A percentile compares a stretch with the other conserved stretches of the same genome.
These are phyloP conservation scores for Nitzschia inconspicua DNA, from an alignment of 108 stramenopile species.

Conservation along the genomic window DNA sequence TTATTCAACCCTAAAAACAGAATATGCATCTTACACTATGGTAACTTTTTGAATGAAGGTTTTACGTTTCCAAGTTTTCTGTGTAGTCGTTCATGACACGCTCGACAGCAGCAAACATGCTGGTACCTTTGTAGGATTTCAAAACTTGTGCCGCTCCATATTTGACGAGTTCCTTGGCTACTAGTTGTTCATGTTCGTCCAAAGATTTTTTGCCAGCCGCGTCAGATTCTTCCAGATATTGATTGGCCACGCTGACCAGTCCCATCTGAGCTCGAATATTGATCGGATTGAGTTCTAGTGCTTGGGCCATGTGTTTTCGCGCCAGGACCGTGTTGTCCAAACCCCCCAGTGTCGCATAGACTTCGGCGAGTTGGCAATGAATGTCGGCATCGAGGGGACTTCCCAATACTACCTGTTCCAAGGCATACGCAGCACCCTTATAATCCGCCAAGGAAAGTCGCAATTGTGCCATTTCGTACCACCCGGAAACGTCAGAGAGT, in stretches of 20 bases:
- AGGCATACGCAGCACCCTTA: constrained; percentile 70
- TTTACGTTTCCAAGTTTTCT: constrained; percentile 20
- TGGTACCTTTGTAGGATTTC: constrained; percentile 55
- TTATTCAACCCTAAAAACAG: no score
- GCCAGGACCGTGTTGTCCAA: constrained; percentile 56
- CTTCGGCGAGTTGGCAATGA: constrained; percentile 67
- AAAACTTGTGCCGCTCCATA: constrained; percentile 57
- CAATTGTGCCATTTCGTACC: constrained; percentile 73
- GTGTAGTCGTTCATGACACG: constrained; percentile 43
- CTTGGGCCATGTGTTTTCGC: constrained; percentile 80
- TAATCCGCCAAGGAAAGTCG: constrained; percentile 61
- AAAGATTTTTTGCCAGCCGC: constrained; percentile 31
- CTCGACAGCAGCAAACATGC: constrained; percentile 44
- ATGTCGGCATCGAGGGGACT: constrained; percentile 66
- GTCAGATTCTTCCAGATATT: constrained; percentile 62
- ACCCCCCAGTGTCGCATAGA: constrained; percentile 68
- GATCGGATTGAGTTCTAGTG: constrained; percentile 60
- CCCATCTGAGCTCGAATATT: constrained; percentile 71
- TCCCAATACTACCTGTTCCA: constrained; percentile 75
- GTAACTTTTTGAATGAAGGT: no score
- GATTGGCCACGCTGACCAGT: constrained; percentile 54
- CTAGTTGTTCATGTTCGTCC: constrained; percentile 61
- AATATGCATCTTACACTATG: no score
- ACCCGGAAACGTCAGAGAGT: constrained; percentile 58
- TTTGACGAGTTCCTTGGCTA: constrained; percentile 67